Evolutionary conservation across 2,329 filamentous ascomycete genomes (phyloP).

Genomic region (Daldinia sp.): DNA sequence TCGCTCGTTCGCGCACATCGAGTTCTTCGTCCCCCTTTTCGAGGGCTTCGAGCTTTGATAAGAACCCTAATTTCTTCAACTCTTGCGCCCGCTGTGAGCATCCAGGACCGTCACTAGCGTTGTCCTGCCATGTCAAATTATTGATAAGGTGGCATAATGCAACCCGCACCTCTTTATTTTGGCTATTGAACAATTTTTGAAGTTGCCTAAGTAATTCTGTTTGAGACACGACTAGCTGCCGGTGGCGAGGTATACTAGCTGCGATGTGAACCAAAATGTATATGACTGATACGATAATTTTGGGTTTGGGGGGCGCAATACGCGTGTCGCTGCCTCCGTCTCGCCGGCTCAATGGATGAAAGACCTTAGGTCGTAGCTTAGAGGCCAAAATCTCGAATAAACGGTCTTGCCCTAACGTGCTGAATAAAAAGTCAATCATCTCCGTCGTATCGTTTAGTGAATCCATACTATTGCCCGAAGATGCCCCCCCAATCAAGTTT

Average conservation of each 20-base stretch:
- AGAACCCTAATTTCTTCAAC: conserved; percentile 75
- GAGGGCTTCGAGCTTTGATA: conserved; percentile 69
- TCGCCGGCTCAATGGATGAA: conserved; percentile 62
- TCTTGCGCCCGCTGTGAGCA: conserved; percentile 73
- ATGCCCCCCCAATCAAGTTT: conserved; percentile 78
- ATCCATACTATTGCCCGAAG: conserved; percentile 59
- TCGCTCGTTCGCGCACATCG: conserved; percentile 85
- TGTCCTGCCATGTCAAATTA: conserved; percentile 86
- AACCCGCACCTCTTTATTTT: conserved; percentile 75
- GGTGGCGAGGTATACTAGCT: conserved; percentile 79
- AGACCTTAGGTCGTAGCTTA: conserved; percentile 73
- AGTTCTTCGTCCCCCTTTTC: conserved; percentile 74
- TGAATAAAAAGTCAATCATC: conserved; percentile 88
- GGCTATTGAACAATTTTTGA: conserved; percentile 76
- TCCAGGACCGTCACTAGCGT: conserved; percentile 69
- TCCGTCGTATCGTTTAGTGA: conserved; percentile 62
- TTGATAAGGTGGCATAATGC: conserved; percentile 84
- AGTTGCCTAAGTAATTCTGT: conserved; percentile 77
- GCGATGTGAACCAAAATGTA: conserved; percentile 90
- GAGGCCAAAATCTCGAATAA: conserved; percentile 83
- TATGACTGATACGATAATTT: conserved; percentile 80
- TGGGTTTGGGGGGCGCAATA: conserved; percentile 65
- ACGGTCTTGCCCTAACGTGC: conserved; percentile 75
- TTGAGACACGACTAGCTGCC: conserved; percentile 79
- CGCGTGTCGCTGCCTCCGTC: conserved; percentile 52